Evolutionary conservation across 2,329 filamentous ascomycete genomes (phyloP).

Genomic region (Cylindrodendrum hubeiense): DNA sequence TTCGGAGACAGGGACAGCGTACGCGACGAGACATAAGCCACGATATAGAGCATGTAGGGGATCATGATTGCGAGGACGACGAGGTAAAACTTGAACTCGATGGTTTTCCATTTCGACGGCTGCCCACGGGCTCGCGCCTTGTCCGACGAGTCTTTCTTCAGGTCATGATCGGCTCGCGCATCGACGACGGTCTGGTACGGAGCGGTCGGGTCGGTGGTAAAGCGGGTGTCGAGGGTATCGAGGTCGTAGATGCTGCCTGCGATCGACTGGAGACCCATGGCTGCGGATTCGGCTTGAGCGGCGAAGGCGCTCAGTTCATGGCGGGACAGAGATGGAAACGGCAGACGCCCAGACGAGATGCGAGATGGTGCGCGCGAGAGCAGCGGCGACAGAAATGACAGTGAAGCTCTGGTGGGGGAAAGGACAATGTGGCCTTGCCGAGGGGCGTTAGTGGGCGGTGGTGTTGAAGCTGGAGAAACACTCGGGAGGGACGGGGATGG

Average conservation of each 20-base stretch:
- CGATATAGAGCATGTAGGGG: conserved; percentile 92
- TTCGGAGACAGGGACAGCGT: conserved; percentile 43
- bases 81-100: conserved; percentile 88
- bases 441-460: conserved; percentile 27
- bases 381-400: not conserved
- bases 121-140: conserved; percentile 60
- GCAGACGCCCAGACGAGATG: not conserved
- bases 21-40: conserved; percentile 88
- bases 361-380: conserved; percentile 1
- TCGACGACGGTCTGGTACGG: conserved; percentile 72
- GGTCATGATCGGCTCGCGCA: conserved; percentile 57
- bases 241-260: conserved; percentile 71
- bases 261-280: conserved; percentile 59
- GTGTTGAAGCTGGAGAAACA: conserved; percentile 29
- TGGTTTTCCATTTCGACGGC: conserved; percentile 84
- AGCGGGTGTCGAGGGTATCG: conserved; percentile 71
- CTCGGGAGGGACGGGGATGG: conserved; percentile 35
- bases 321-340: conserved; percentile 10
- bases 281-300: conserved; percentile 34
- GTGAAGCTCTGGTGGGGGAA: conserved; percentile 15
- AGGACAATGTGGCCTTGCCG: conserved; percentile 44
- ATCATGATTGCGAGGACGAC: conserved; percentile 74
- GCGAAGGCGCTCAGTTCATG: conserved; percentile 40
- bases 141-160: conserved; percentile 45
- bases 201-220: conserved; percentile 77